Evolutionary conservation across 768 basidiomycete genomes (phyloP).

Genomic region (Pleurotus ostreatus): DNA sequence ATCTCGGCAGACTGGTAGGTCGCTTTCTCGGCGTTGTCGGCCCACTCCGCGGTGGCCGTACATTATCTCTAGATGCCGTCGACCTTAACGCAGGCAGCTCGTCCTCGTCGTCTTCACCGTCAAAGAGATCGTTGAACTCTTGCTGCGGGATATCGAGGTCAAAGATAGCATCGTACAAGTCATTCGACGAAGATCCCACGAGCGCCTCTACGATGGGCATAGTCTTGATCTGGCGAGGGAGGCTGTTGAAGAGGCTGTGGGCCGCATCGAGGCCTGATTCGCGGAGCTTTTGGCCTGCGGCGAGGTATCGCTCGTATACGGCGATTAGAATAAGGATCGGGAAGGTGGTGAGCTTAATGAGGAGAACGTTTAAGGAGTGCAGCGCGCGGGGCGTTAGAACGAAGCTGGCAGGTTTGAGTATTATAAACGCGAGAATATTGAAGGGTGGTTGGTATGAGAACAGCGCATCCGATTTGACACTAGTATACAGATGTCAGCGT

Average conservation of each 20-base stretch:
- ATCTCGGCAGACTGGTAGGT: conserved; percentile 18
- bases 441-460: conserved; percentile 93
- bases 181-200: conserved; percentile 63
- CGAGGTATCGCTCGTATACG: conserved; percentile 73
- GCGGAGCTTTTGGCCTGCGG: conserved; percentile 45
- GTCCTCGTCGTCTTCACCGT: conserved; percentile 42
- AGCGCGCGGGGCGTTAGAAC: conserved; percentile 70
- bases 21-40: conserved; percentile 21
- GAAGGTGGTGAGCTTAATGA: conserved; percentile 81
- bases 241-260: conserved; percentile 53
- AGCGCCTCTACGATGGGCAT: conserved; percentile 75
- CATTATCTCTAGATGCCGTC: conserved; percentile 32
- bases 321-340: conserved; percentile 75
- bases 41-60: conserved; percentile 17
- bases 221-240: conserved; percentile 69
- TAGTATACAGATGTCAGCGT: conserved; percentile 21
- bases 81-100: conserved; percentile 29
- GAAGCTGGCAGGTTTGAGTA: conserved; percentile 79
- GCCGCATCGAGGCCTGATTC: conserved; percentile 49
- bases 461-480: conserved; percentile 85
- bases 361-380: conserved; percentile 82
- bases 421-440: conserved; percentile 74
- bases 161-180: conserved; percentile 77
- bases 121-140: conserved; percentile 44
- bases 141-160: conserved; percentile 50